Evolutionary conservation across 306 rosid species (phyloP).

Genomic region (Dicorynia guianensis): DNA sequence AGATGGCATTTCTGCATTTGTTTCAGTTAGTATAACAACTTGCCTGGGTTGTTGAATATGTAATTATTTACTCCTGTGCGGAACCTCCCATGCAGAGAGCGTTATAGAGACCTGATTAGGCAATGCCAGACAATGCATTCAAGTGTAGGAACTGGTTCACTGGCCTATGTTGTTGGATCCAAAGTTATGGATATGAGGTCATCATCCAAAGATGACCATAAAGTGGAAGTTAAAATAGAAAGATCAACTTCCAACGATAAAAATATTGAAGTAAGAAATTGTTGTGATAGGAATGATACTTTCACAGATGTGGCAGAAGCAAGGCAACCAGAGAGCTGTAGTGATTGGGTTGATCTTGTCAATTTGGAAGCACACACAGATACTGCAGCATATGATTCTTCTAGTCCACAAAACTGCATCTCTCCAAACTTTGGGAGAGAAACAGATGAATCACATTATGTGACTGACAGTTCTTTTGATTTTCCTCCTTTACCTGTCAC

Average conservation of each 20-base stretch:
- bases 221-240: constrained; percentile 55
- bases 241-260: constrained; percentile 56
- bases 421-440: constrained; percentile 57
- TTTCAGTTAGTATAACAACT: constrained; percentile 28
- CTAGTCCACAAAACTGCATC: constrained; percentile 52
- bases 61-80: constrained; percentile 32
- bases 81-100: constrained; percentile 73
- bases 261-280: constrained; percentile 54
- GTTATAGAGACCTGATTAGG: constrained; percentile 69
- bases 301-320: constrained; percentile 57
- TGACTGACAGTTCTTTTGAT: constrained; percentile 60
- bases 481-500: constrained; percentile 74
- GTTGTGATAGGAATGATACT: constrained; percentile 50
- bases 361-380: constrained; percentile 67
- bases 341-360: constrained; percentile 59
- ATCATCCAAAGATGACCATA: constrained; percentile 60
- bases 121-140: constrained; percentile 92
- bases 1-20: constrained; percentile 1
- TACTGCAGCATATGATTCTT: constrained; percentile 55
- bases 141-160: constrained; percentile 92
- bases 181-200: constrained; percentile 95
- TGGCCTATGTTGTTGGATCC: constrained; percentile 92
- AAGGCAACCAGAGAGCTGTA: constrained; percentile 59
- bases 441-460: constrained; percentile 57
- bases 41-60: constrained; percentile 31